Evolutionary conservation across 2,329 filamentous ascomycete species (phyloP).

Genomic region (Microsporum ferrugineum): DNA sequence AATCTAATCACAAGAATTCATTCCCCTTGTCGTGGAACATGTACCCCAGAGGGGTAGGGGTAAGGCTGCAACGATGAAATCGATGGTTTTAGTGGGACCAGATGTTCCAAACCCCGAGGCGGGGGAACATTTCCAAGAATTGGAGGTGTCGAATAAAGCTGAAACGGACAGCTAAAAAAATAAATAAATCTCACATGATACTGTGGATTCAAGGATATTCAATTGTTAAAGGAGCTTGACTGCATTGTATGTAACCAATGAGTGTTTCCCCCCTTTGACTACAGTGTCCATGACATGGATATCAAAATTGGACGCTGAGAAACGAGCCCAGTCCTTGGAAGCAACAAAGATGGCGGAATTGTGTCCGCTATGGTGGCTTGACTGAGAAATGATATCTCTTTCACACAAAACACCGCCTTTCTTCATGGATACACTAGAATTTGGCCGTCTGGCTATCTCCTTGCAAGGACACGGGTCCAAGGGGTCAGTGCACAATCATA

Average conservation of each 20-base stretch:
- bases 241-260: neutral
- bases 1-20: neutral
- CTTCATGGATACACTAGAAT: neutral
- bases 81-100: neutral
- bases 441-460: neutral
- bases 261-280: neutral
- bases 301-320: neutral
- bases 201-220: neutral
- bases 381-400: neutral
- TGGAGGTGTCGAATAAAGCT: neutral
- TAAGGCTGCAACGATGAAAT: neutral
- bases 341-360: neutral
- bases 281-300: neutral
- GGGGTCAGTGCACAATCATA: slow-evolving; percentile 1
- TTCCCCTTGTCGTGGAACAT: neutral
- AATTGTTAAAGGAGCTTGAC: neutral
- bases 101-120: neutral
- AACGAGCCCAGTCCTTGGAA: neutral
- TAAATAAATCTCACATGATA: neutral
- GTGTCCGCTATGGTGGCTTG: neutral
- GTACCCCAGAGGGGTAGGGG: neutral
- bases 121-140: neutral
- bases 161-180: neutral
- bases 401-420: neutral
- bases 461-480: neutral